Base-by-base conservation (phyloP, 129 eudicot species). In the Flaveria sonorensis region DNA sequence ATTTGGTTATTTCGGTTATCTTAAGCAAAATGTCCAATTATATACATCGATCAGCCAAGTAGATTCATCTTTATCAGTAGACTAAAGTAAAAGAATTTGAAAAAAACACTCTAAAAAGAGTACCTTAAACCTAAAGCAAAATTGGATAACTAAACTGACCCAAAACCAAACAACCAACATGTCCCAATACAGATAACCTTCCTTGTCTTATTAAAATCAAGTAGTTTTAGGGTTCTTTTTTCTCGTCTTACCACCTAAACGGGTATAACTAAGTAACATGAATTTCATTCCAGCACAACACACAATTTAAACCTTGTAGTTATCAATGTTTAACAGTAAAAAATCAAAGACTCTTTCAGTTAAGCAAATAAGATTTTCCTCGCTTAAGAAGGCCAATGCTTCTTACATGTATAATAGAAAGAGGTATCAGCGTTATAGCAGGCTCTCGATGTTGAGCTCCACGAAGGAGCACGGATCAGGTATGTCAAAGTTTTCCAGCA, bases 401-500 rank as follows among this genome's bases (percentile, higher is more conserved):
- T 61, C 42, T 61, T 61, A 13, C 18, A 13, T 12, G 28, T 26
- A 26, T 24, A 26, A 61, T 26, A 61, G 10, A 28, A 28, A 12
- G 68, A 12, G 20, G 40, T 61, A 36, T 13, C 18, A 62, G 10
- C 46, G 7, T 43, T 63, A 63, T 15, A 63, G 69, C 10, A 63
- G 42, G 69, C 69, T 81, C 80, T 87, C 90, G 13, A 91, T 55
- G 87, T 88, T 82, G 45, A 94, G 86, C 86, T 94, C 98, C 76
- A 94, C 71, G 9, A 84, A 91, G 24, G 98, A 91, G 75, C 98
- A 94, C 2, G 97, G 90, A 77, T 89, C 96, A 11, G 97, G 83
- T 68, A 94, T 91, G 85, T 83, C 98, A 75, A 91, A 94, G 76
- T 94, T 91, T n/a, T 80, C 72, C 77, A 94, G 79, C n/a, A 94